A percentile compares a stretch with the other conserved stretches of the same genome.
These are phyloP conservation scores for Macrophomina phaseolina DNA, from an alignment of 2,329 filamentous ascomycete species.

Conservation along the genomic window DNA sequence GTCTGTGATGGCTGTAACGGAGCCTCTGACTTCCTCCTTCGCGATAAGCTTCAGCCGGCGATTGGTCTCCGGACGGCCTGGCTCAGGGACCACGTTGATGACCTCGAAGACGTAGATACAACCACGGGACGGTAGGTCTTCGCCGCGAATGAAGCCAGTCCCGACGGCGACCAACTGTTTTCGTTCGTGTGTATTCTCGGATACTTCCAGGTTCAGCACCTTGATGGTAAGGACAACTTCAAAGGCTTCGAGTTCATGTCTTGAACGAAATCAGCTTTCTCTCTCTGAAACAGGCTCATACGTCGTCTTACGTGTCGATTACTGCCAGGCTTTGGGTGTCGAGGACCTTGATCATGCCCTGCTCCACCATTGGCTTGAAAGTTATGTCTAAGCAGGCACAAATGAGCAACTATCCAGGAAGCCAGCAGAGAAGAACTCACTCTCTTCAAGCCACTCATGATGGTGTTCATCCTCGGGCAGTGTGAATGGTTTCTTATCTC, in stretches of 20 bases:
- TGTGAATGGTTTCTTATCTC: constrained; percentile 72
- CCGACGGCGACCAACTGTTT: constrained; percentile 83
- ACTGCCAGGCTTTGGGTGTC: constrained; percentile 78
- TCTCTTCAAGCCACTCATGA: constrained; percentile 77
- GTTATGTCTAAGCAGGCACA: constrained; percentile 49
- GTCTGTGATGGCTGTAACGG: constrained; percentile 83
- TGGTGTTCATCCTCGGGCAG: constrained; percentile 87
- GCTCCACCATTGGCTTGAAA: constrained; percentile 71
- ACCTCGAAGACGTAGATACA: constrained; percentile 90
- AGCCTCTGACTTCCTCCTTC: constrained; percentile 89
- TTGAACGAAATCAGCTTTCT: constrained; percentile 31
- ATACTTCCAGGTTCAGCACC: constrained; percentile 84
- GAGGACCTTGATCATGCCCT: constrained; percentile 77
- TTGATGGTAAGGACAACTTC: constrained; percentile 84
- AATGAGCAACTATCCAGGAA: neutral
- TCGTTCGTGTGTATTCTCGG: constrained; percentile 86
- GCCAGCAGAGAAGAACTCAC: constrained; percentile 42
- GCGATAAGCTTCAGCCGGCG: constrained; percentile 84
- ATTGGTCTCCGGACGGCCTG: constrained; percentile 82
- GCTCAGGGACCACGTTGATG: constrained; percentile 88
- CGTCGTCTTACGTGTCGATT: constrained; percentile 65
- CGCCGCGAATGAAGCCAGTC: constrained; percentile 83
- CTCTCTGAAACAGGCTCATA: neutral
- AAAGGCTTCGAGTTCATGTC: constrained; percentile 70
- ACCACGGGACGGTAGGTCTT: constrained; percentile 86